Evolutionary conservation across 805 yeast genomes (phyloP), one percentile per base, ranked within the genome.

Genomic region (Candida succiphila): DNA sequence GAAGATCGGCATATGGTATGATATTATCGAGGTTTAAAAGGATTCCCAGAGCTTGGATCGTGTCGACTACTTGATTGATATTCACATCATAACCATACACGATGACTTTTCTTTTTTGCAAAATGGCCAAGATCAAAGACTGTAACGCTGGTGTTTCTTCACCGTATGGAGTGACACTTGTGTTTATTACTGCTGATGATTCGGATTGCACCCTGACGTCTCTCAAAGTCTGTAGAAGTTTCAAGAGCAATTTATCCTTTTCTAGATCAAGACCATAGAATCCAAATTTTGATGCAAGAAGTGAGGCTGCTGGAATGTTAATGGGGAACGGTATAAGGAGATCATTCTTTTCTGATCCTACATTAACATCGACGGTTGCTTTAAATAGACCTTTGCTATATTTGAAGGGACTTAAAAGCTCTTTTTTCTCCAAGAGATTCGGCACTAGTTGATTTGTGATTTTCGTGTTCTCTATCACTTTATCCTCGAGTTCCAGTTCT

Each of bases 1-100:
- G 71, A 2, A 78, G 68, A 41, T 79, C 87, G 27, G 76, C 58
- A 21, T 75, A 65, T 2, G 87, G 87, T 42, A 72, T 69, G 39
- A 54, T 29, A 24, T 33, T 20, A 12, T 69, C 69, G 7, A 68
- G 69, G 14, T 63, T 54, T 12, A 63, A 52, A 12, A 70, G 42
- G 30, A 69, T 60, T 31, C 64, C 41, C 1, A 67, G 49, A 12
- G 65, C 54, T 29, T 64, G 46, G 0, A 67, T 48, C 34, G 63
- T 60, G 48, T 72, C 76, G 35, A 65, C 63, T 17, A 72, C 61
- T 37, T 52, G 49, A 23, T 71, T 69, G 13, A 72, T 60, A 10
- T 71, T 57, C 29, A 65, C 56, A 19, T 69, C 72, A 59, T 56
- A 48, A 21, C 58, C 49, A 30, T 51, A 49, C 5, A 58, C 31